Base-by-base conservation (phyloP, 1,139 yeast genomes). In the Magnusiomyces suaveolens region DNA sequence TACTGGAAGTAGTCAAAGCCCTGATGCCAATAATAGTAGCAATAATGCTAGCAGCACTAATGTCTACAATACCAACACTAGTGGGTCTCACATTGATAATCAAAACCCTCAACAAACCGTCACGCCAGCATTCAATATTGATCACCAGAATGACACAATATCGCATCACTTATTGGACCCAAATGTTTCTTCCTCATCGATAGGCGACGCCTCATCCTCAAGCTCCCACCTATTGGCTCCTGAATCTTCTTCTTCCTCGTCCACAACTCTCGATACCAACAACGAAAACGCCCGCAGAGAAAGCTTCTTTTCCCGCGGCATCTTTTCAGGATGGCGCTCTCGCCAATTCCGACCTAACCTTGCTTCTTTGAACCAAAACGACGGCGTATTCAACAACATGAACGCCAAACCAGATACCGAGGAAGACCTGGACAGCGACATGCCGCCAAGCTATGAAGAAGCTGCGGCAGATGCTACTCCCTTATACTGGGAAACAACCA, bases 381-480 rank as follows among this genome's bases (percentile, higher is more conserved):
- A 92, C 68, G 98, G 98, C 10, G 98, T 92, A 6, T 92, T 92
- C 70, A 82, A 94, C 50, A 92, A 92, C 68, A 71, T 92, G 63
- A 80, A 86, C 65, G 97, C 97, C 3, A 90, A 89, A 51, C 78
- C 81, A 4, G 71, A 65, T 18, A 63, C 66, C 0, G 70, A 68
- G 8, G 73, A 71, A 50, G 75, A 74, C 46, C 63, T 63, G 1
- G 77, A 74, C 25, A 75, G 72, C 54, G 75, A 75, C 50, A 75
- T 75, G 52, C 95, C 97, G 16, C 98, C 98, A 1, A 76, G 94
- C 0, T 92, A 94, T 69, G 96, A 87, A 57, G 97, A 90, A 65
- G 97, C 96, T 0, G 90, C 96, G 0, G 87, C 92, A 1, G 99
- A 92, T 68, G 81, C 95, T 24, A 82, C 95, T 0, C 99, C 99